A percentile compares a stretch with the other conserved stretches of the same genome.
phyloP scores from a whole-genome alignment of 495 filamentous ascomycete species.

The Choiromyces venosus region DNA sequence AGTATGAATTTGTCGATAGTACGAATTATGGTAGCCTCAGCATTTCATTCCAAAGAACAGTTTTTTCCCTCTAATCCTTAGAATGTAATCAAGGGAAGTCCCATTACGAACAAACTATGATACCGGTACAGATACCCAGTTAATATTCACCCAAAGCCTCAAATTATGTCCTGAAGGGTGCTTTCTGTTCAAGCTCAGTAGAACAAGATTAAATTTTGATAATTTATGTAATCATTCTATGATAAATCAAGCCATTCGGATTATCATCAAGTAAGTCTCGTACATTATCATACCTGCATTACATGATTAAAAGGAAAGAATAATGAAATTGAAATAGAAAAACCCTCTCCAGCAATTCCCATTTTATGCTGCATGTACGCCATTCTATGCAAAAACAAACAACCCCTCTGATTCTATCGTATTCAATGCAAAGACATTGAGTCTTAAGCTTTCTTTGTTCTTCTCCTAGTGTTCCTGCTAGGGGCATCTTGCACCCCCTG shows the following conservation, averaged over 20 bases:
- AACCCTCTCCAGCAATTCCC: neutral
- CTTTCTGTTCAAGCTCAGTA: neutral
- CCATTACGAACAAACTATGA: neutral
- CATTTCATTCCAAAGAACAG: neutral
- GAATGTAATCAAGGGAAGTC: neutral
- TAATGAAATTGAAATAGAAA: neutral
- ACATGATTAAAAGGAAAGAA: neutral
- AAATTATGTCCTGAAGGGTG: neutral
- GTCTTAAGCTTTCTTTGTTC: slow-evolving; percentile 34
- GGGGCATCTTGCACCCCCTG: slow-evolving; percentile 23
- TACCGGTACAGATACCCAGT: neutral
- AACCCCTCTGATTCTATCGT: slow-evolving; percentile 9
- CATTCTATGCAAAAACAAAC: slow-evolving; percentile 21
- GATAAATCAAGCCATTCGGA: neutral
- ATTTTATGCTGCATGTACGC: slow-evolving; percentile 21
- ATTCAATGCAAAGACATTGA: neutral
- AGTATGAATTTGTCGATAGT: too few relatives aligned
- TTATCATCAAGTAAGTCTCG: neutral
- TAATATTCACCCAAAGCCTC: neutral
- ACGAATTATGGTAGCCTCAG: neutral
- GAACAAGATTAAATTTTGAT: neutral
- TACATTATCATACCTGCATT: neutral
- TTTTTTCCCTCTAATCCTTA: neutral
- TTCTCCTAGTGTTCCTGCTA: slow-evolving; percentile 33
- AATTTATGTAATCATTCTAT: neutral